A percentile compares a stretch with the other conserved stretches of the same genome.
Conservation (phyloP, 192 early-diverging fungal genomes). For the Borealophlyctis nickersoniae region DNA sequence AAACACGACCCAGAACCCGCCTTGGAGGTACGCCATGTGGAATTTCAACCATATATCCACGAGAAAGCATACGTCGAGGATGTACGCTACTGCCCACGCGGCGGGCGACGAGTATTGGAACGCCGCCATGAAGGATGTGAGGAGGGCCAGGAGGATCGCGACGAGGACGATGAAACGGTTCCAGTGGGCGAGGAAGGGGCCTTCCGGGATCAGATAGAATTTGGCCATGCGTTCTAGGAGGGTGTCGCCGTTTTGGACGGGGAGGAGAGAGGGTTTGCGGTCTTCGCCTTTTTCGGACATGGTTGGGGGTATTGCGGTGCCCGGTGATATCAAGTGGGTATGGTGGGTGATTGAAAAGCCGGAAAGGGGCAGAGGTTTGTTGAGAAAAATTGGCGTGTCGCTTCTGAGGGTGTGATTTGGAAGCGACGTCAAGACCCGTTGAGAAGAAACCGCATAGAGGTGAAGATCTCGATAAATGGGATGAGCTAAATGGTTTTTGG, state of each 20-base stretch:
- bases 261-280: conserved; percentile 15
- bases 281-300: background rate
- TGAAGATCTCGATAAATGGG: too few species aligned
- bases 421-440: too few species aligned
- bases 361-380: too few species aligned
- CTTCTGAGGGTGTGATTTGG: too few species aligned
- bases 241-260: conserved; percentile 23
- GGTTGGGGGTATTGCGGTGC: conserved; percentile 1
- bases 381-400: too few species aligned
- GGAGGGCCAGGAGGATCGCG: conserved; percentile 38
- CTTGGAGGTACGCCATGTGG: conserved; percentile 49
- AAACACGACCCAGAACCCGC: conserved; percentile 54
- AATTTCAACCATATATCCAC: conserved; percentile 51
- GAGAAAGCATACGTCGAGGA: conserved; percentile 42
- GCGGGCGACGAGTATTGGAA: conserved; percentile 39
- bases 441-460: too few species aligned
- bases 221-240: conserved; percentile 22
- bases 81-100: conserved; percentile 37
- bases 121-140: conserved; percentile 47
- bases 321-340: too few species aligned
- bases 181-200: conserved; percentile 36
- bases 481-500: too few species aligned
- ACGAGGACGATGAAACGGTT: conserved; percentile 40
- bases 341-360: too few species aligned
- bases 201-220: conserved; percentile 51